Conservation (phyloP, 2,329 filamentous ascomycete species). For the Cercospora sp. region DNA sequence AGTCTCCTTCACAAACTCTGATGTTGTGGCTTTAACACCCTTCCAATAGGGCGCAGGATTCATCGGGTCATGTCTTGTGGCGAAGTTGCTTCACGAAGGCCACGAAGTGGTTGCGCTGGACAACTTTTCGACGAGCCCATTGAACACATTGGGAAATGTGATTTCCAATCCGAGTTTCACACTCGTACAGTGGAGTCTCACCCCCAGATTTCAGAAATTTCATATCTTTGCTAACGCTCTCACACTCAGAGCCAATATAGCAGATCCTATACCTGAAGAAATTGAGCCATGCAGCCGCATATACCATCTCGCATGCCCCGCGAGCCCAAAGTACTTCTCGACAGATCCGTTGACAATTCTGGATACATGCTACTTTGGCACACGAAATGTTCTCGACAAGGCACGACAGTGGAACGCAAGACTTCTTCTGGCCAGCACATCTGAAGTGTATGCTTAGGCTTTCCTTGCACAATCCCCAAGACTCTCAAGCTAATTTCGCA, state of each 20-base stretch:
- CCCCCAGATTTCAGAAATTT: no score
- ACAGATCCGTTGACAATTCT: not conserved
- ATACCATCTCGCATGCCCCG: conserved; percentile 3
- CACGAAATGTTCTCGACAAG: not conserved
- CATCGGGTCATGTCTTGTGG: not conserved
- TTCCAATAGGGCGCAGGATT: conserved; percentile 4
- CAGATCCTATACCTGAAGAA: not conserved
- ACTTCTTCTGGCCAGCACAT: not conserved
- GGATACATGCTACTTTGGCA: not conserved
- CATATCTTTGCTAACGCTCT: no score
- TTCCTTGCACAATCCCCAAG: no score
- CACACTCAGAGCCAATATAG: not conserved
- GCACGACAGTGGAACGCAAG: not conserved
- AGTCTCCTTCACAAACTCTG: not conserved
- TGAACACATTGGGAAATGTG: not conserved
- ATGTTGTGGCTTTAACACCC: not conserved
- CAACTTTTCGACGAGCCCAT: not conserved
- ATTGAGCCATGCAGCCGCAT: not conserved
- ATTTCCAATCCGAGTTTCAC: not conserved
- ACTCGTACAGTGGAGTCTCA: not conserved
- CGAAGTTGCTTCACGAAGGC: not conserved
- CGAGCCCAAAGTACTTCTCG: not conserved
- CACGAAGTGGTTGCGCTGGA: not conserved
- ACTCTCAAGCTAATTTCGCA: not conserved
- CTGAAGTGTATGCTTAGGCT: not conserved